A percentile compares a stretch with the other conserved stretches of the same genome.
These are phyloP conservation scores for Mycena vitilis DNA, from an alignment of 768 basidiomycete genomes.

Conservation along the genomic window DNA sequence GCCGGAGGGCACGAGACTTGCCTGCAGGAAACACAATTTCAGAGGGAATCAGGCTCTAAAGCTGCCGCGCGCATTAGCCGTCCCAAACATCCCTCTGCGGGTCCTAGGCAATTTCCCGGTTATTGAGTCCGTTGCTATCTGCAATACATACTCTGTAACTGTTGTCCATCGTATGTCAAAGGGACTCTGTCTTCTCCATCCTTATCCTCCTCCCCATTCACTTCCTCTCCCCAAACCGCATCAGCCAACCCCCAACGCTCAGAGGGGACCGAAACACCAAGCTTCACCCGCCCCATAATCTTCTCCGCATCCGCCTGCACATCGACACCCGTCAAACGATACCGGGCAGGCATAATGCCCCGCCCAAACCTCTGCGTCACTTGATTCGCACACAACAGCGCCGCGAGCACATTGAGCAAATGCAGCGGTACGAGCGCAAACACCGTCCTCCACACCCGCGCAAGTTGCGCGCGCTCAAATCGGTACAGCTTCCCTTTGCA, in stretches of 20 bases:
- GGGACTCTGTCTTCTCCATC: conserved; percentile 26
- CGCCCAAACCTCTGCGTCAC: conserved; percentile 72
- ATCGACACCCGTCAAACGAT: conserved; percentile 64
- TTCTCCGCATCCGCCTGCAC: conserved; percentile 55
- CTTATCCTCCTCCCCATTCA: conserved; percentile 39
- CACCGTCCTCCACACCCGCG: conserved; percentile 58
- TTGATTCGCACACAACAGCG: conserved; percentile 77
- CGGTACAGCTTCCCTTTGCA: conserved; percentile 70
- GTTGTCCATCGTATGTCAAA: conserved; percentile 24
- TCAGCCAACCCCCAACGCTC: conserved; percentile 27
- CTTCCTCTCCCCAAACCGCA: conserved; percentile 40
- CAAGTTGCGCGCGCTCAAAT: conserved; percentile 64
- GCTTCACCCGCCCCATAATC: conserved; percentile 36
- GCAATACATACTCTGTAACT: not conserved
- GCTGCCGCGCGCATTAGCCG: too few relatives aligned
- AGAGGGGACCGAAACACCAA: not conserved
- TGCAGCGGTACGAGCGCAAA: conserved; percentile 72
- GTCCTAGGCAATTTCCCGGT: too few relatives aligned
- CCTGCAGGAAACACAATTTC: too few relatives aligned
- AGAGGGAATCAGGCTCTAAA: too few relatives aligned
- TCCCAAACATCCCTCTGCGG: too few relatives aligned
- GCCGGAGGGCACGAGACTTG: too few relatives aligned
- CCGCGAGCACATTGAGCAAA: conserved; percentile 66
- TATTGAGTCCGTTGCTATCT: too few relatives aligned
- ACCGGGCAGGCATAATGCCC: conserved; percentile 69